Evolutionary conservation across 345 rosid species (phyloP), one percentile per base, ranked within the genome.

Genomic region (Linum lewisii): DNA sequence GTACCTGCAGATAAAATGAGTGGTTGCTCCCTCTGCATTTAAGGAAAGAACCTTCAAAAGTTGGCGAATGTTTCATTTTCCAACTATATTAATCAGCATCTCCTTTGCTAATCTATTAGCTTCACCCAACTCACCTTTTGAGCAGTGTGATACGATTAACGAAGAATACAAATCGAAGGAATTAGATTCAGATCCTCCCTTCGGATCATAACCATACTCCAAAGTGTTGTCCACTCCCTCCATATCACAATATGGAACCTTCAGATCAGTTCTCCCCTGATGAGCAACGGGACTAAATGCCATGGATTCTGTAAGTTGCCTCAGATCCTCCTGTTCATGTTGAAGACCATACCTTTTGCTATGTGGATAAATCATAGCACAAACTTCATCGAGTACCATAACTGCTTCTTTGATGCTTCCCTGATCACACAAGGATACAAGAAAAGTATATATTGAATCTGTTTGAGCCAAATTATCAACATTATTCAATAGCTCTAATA

Each of bases 361-460:
- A 64, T 66, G 60, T 64, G 94, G 96, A 57, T 75, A 79, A 63
- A 73, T 29, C 65, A 78, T 62, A 36, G 75, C 67, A 42, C 75
- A 77, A 71, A 84, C 76, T 67, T 84, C 95, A 66, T 80, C 67
- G 26, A 88, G 81, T 66, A 86, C 69, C 8, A 66, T 62, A 32
- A 81, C 61, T 57, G 93, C 90, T 72, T 77, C 87, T 59, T 59
- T 66, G 54, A 92, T 64, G 21, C 85, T 84, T 66, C 90, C 98
- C 59, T 78, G 87, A 60, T 88, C 95, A 62, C 84, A 88, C 65
- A 91, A 69, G 64, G 51, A 60, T 19, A 44, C 58, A 26, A 85
- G 85, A 73, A 85, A 72, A 69, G 63, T 68, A 65, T 63, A 75
- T 32, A 80, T 36, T 7, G 84, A 76, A 54, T 81, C 88, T 0